Percentiles rank a stretch among this genome's conserved stretches.
phyloP scores from a whole-genome alignment of 768 basidiomycete genomes.

The Termitomyces sp. region DNA sequence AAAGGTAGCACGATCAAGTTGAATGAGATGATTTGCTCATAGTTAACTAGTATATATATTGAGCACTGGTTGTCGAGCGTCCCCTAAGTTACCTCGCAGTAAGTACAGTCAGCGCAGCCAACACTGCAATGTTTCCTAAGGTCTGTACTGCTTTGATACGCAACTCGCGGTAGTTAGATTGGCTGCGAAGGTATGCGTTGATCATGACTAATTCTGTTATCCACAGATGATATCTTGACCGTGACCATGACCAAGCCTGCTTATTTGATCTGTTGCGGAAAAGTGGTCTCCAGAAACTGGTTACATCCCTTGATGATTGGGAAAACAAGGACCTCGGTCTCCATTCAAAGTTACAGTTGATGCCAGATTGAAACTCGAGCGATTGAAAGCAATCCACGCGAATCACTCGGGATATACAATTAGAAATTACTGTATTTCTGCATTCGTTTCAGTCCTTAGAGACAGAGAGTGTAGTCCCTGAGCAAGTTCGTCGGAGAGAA shows the following conservation, averaged over 20 bases:
- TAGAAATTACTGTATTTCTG: conserved; percentile 26
- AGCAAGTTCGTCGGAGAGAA: conserved; percentile 64
- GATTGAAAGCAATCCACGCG: neutral
- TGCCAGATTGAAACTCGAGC: neutral
- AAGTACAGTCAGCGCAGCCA: conserved; percentile 14
- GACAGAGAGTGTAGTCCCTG: conserved; percentile 75
- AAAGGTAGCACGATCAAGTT: neutral
- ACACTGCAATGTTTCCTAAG: neutral
- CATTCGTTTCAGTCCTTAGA: conserved; percentile 64
- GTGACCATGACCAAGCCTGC: conserved; percentile 5
- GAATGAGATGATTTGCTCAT: neutral
- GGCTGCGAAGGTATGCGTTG: neutral
- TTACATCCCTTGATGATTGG: conserved; percentile 5
- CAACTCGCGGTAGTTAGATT: conserved; percentile 5
- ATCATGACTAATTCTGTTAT: conserved; percentile 6
- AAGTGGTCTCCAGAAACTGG: neutral
- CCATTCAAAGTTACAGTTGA: neutral
- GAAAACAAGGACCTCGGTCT: no score
- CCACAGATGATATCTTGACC: conserved; percentile 12
- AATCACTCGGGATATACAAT: neutral
- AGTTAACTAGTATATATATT: conserved; percentile 10
- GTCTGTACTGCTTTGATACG: neutral
- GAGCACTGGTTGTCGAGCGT: conserved; percentile 6
- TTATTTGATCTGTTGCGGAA: conserved; percentile 6
- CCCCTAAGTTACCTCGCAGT: conserved; percentile 2